A percentile compares a stretch with the other conserved stretches of the same genome.
Evolutionary conservation across 805 yeast species (phyloP).

Genomic region (Hanseniaspora clermontiae): DNA sequence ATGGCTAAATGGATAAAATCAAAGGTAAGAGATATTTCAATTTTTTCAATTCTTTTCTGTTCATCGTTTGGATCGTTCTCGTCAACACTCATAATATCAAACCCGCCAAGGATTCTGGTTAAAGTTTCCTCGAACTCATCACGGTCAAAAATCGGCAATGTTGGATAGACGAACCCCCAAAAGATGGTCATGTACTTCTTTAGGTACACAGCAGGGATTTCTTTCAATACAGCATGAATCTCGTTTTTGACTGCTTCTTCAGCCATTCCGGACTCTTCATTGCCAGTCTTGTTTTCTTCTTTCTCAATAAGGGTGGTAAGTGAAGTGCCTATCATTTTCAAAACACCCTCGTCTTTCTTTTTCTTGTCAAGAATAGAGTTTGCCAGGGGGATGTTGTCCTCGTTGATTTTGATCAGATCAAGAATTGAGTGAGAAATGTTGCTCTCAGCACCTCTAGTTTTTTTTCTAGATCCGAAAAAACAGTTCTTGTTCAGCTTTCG

Average conservation of each 20-base stretch:
- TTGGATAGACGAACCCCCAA: conserved; percentile 13
- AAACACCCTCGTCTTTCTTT: conserved; percentile 4
- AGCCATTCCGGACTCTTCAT: not conserved
- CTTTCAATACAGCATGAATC: not conserved
- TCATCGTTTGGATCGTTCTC: not conserved
- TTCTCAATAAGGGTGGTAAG: not conserved
- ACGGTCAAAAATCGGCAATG: conserved; percentile 11
- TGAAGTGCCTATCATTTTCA: not conserved
- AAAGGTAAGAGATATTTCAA: conserved; percentile 5
- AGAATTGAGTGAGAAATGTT: conserved; percentile 12
- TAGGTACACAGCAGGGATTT: not conserved
- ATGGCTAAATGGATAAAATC: conserved; percentile 11
- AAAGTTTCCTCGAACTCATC: not conserved
- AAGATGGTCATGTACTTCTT: conserved; percentile 6
- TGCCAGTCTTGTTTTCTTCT: not conserved
- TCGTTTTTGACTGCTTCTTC: not conserved
- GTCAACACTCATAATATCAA: conserved; percentile 1
- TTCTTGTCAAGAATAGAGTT: conserved; percentile 12
- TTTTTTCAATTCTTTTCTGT: not conserved
- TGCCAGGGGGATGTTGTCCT: conserved; percentile 11
- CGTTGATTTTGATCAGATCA: conserved; percentile 12
- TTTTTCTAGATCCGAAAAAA: conserved; percentile 1
- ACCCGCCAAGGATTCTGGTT: not conserved
- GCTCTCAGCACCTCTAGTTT: conserved; percentile 5
- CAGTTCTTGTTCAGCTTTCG: conserved; percentile 9